Base-by-base conservation (phyloP, 1,284 basidiomycete genomes). In the Ustilago crameri region DNA sequence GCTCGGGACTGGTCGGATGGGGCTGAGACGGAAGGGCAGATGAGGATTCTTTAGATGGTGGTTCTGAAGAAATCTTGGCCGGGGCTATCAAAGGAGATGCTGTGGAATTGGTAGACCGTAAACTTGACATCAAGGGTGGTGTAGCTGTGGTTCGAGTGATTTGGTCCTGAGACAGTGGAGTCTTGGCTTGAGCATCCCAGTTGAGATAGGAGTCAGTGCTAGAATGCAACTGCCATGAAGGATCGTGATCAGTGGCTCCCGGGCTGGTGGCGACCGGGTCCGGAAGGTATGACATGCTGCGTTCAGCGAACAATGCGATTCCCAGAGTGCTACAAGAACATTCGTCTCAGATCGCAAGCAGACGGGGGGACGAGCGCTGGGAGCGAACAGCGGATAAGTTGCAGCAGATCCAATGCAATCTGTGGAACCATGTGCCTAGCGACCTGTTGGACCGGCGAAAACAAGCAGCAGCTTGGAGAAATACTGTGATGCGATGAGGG, bases 171-270 rank as follows among this genome's bases (percentile, higher is more conserved):
- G 35, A 23, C 10, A 35, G 9, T 2, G 59, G 54, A 37, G 65
- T 38, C 48, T 55, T 62, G 10, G 42, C 9, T 7, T 32, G 52
- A 32, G 51, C 35, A 42, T 56, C 43, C 62, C 61, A 71, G 26
- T 60, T 50, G 24, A 63, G 59, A 24, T 72, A 72, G 7, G 63
- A 66, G 46, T 72, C 69, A 41, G 63, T 72, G 52, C 69, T 72
- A 18, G 69, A 72, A 23, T 72, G 63, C 20, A 66, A 24, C 23
- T 66, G 58, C 69, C 63, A 63, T 22, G 58, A 23, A 2, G 58
- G 54, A 18, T 55, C 59, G n/a, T 51, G 51, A 40, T 51, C 41
- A 9, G 52, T 30, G 22, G 54, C 20, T 4, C 17, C 47, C 3
- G 66, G 60, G 42, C 66, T 63, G 3, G 53, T 45, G 17, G 60